A percentile compares a stretch with the other conserved stretches of the same genome.
phyloP scores from a whole-genome alignment of 2,329 filamentous ascomycete species.

The Penicillium sp. region DNA sequence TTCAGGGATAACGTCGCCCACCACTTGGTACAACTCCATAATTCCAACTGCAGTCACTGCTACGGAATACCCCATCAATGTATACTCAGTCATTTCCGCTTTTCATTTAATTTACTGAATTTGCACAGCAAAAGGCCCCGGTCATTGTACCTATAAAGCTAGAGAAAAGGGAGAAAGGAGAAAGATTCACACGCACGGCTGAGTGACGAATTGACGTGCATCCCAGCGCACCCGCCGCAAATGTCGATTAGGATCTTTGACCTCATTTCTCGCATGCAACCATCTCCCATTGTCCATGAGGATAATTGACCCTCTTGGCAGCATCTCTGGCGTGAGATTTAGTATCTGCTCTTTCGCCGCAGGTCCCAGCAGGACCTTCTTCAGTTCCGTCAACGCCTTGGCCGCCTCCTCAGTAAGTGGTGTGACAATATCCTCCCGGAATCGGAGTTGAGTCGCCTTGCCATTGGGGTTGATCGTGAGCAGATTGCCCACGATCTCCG shows the following conservation, averaged over 20 bases:
- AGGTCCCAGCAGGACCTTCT: background rate
- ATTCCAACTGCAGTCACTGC: too few species aligned
- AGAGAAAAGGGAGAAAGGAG: too few species aligned
- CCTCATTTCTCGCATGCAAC: constrained; percentile 38
- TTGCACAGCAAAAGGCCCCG: too few species aligned
- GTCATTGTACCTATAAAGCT: too few species aligned
- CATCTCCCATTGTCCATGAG: constrained; percentile 40
- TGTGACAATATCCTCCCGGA: background rate
- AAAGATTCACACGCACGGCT: background rate
- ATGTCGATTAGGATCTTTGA: constrained; percentile 39
- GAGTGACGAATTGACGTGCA: constrained; percentile 24
- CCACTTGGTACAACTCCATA: too few species aligned
- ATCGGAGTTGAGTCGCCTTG: background rate
- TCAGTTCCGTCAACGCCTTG: background rate
- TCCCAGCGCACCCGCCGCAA: constrained; percentile 40
- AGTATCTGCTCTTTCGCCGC: background rate
- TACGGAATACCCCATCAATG: too few species aligned
- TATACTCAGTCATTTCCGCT: too few species aligned
- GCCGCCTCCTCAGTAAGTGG: background rate
- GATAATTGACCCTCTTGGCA: constrained; percentile 34
- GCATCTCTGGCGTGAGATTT: constrained; percentile 1
- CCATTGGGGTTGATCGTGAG: background rate
- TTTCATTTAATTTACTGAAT: too few species aligned
- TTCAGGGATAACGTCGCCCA: too few species aligned
- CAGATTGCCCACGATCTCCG: background rate